Base-by-base conservation (phyloP, 1,284 basidiomycete genomes). In the Cerrena zonata region DNA sequence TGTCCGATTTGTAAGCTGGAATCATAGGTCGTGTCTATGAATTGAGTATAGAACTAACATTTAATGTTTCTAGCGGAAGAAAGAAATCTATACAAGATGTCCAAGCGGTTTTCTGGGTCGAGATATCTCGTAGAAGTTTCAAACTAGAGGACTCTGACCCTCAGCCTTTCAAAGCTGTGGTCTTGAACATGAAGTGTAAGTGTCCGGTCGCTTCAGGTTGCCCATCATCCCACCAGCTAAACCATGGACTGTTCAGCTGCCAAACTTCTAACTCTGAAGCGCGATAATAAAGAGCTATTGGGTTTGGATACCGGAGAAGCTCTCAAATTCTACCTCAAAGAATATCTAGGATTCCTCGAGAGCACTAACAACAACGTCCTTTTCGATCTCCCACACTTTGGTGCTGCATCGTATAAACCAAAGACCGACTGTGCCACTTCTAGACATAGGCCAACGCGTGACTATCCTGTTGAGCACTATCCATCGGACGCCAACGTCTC, bases 401-500 rank as follows among this genome's bases (percentile, higher is more conserved):
- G 61, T 50, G 61, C 62, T 38, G 57, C 56, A 41, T 40, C 47
- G 2, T 43, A 50, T 37, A 46, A 45, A 13, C 7, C 30, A 34
- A 34, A 34, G 30, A 34, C 15, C 30, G 30, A 34, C 30, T 34
- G 15, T 34, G 30, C 30, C 15, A 34, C 66, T 58, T 50, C 61
- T 61, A 34, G 54, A 60, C 39, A 48, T 54, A 43, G 42, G 47
- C 5, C 39, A 47, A 13, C 41, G 49, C 2, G 49, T 51, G 46
- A 46, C 53, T 27, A 50, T 59, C 18, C 45, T 60, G 27, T 57
- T 58, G 13, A 52, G 68, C 30, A 39, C 56, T 36, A 54, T 65
- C 27, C 55, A 64, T 24, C 59, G n/a, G n/a, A 66, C 45, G 61
- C 68, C 57, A 68, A 69, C 56, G 53, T n/a, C n/a, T n/a, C n/a